These are phyloP conservation scores for Rhizopus arrhizus DNA, from an alignment of 371 early-diverging fungal genomes.

Conservation along the genomic window DNA sequence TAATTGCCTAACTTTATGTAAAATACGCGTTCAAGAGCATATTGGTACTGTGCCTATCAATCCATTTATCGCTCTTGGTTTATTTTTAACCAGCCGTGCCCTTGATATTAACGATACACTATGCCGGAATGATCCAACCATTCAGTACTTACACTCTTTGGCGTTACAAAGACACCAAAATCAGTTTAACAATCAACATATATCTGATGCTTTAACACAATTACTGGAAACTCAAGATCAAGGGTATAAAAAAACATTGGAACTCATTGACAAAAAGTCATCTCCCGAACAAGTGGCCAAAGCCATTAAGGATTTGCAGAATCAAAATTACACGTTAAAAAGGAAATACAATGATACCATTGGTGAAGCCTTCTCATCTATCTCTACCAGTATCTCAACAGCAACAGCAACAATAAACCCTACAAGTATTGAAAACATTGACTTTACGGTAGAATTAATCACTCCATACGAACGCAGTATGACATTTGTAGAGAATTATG, in stretches of 20 bases:
- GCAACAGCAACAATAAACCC: constrained; percentile 16
- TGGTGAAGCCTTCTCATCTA: constrained; percentile 18
- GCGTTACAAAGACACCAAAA: constrained; percentile 13
- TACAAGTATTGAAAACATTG: constrained; percentile 24
- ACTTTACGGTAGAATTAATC: constrained; percentile 22
- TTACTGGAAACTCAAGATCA: constrained; percentile 13
- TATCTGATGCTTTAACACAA: constrained; percentile 14
- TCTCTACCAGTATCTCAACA: constrained; percentile 20
- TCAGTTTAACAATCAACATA: constrained; percentile 14
- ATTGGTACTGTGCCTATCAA: constrained; percentile 18
- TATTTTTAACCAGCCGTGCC: constrained; percentile 16
- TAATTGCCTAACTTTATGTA: constrained; percentile 22
- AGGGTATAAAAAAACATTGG: constrained; percentile 11
- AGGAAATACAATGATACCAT: constrained; percentile 21
- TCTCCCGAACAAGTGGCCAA: constrained; percentile 25
- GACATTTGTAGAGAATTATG: constrained; percentile 19
- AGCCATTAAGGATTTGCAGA: constrained; percentile 28
- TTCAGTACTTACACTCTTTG: constrained; percentile 15
- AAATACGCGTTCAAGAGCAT: constrained; percentile 18
- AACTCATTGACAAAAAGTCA: constrained; percentile 19
- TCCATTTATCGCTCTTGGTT: constrained; percentile 24
- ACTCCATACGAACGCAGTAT: constrained; percentile 23
- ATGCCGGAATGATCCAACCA: constrained; percentile 26
- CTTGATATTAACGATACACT: constrained; percentile 15
- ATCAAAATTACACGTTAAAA: constrained; percentile 24